Base-by-base conservation (phyloP, 179 eudicot species). In the Beta macrorhiza region DNA sequence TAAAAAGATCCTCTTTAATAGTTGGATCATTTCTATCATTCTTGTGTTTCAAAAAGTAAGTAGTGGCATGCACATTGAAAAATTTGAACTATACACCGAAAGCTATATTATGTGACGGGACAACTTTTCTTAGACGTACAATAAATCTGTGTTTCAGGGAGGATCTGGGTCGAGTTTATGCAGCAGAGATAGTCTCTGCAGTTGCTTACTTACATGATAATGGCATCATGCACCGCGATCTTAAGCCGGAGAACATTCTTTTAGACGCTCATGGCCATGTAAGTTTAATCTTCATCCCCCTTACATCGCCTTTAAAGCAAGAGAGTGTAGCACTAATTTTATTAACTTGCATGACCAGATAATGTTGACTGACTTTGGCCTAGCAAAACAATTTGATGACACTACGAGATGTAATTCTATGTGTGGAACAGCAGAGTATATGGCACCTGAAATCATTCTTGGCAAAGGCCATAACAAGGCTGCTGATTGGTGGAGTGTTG, bases 401-500 rank as follows among this genome's bases (percentile, higher is more conserved):
- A 84, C 84, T 56, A 84, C 87, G 63, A 89, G 90, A 76, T 82
- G 93, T 29, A 92, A 93, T 79, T 91, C 97, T 4, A 64, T 93
- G 88, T 89, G 91, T 79, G 97, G 98, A 74, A 93, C 98, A 17
- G 77, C 82, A 10, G 98, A 93, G 82, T 93, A 90, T 65, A 92
- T 91, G 94, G 85, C 98, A 61, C 98, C 97, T 51, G 97, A 93
- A 86, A 91, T 91, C 62, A 72, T 91, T 80, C 87, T 90, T 70
- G 97, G 94, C 78, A 92, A 91, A 82, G 94, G 97, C 25, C 94
- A 93, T 81, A 86, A 92, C 63, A 91, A 91, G 84, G 90, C 89
- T 82, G 97, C 90, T 42, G 94, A 93, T 74, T 92, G 97, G 96
- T 92, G 97, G 97, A 93, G 97, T 78, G 88, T 93, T 11, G 96